Conservation (phyloP, 208 protist species). For the Naegleria lovaniensis region DNA sequence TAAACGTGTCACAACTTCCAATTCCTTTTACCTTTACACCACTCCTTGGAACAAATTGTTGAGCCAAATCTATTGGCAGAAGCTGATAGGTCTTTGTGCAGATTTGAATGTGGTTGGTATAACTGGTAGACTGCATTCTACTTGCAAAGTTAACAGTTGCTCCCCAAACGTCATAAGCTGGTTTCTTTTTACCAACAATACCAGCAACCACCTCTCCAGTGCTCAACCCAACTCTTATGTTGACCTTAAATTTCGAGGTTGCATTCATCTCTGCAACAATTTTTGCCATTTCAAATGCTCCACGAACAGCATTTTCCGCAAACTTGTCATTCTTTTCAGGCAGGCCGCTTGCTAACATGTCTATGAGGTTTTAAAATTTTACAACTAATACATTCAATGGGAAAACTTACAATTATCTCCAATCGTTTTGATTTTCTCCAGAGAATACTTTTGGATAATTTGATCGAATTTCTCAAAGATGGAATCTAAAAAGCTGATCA, state of each 20-base stretch:
- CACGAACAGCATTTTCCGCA: neutral
- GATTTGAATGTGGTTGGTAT: constrained; percentile 1
- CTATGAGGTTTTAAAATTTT: neutral
- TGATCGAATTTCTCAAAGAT: constrained; percentile 30
- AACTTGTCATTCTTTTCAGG: neutral
- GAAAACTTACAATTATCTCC: constrained; percentile 15
- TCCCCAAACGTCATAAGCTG: constrained; percentile 27
- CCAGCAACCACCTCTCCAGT: constrained; percentile 22
- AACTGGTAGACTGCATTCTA: constrained; percentile 16
- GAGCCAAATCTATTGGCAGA: neutral
- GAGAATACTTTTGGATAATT: neutral
- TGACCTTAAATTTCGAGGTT: neutral
- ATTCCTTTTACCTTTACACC: neutral
- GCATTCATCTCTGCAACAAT: neutral
- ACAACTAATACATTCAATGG: neutral
- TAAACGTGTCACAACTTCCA: neutral
- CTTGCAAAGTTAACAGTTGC: constrained; percentile 29
- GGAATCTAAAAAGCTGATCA: constrained; percentile 12
- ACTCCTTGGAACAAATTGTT: neutral
- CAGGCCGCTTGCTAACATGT: neutral
- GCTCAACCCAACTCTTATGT: constrained; percentile 14
- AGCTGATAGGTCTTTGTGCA: neutral
- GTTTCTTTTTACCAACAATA: constrained; percentile 23
- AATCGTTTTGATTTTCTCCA: constrained; percentile 36
- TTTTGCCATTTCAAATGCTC: neutral